These are phyloP conservation scores for Erodium trifolium DNA, from an alignment of 441 rosid genomes.

Conservation along the genomic window DNA sequence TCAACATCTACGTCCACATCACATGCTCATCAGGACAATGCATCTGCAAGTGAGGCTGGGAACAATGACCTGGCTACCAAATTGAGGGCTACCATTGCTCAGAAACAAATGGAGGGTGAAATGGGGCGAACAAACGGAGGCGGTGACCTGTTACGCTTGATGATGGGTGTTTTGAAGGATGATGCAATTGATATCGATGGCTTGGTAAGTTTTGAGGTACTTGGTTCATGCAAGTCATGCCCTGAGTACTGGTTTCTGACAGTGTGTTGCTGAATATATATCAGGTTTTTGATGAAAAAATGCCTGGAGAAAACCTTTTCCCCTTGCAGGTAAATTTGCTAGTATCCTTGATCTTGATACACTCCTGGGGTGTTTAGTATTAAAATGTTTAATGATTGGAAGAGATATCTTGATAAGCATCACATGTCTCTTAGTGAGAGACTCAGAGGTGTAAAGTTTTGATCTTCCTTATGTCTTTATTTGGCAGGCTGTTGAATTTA, in stretches of 20 bases:
- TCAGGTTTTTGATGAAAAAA: constrained; percentile 79
- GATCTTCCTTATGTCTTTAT: constrained; percentile 18
- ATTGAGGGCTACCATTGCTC: constrained; percentile 87
- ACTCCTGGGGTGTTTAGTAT: constrained; percentile 7
- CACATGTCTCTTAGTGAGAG: too few relatives aligned
- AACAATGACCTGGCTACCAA: constrained; percentile 85
- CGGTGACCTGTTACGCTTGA: constrained; percentile 67
- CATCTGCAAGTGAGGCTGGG: constrained; percentile 46
- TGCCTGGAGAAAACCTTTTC: constrained; percentile 76
- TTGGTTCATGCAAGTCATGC: constrained; percentile 14
- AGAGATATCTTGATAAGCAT: too few relatives aligned
- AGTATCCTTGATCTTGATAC: constrained; percentile 12
- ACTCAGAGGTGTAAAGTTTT: constrained; percentile 10
- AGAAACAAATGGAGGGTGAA: constrained; percentile 87
- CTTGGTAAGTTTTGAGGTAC: constrained; percentile 54
- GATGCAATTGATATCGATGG: constrained; percentile 88
- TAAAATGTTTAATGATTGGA: neutral
- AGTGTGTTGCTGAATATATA: neutral
- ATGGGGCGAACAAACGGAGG: constrained; percentile 69
- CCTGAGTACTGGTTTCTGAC: constrained; percentile 15
- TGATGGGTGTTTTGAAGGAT: constrained; percentile 92
- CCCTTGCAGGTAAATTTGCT: constrained; percentile 66
- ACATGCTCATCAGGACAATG: constrained; percentile 49
- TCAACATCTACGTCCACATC: constrained; percentile 62
- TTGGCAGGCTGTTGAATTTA: constrained; percentile 80